These are phyloP conservation scores for Lentinus tigrinus DNA, from an alignment of 768 basidiomycete species.

Conservation along the genomic window DNA sequence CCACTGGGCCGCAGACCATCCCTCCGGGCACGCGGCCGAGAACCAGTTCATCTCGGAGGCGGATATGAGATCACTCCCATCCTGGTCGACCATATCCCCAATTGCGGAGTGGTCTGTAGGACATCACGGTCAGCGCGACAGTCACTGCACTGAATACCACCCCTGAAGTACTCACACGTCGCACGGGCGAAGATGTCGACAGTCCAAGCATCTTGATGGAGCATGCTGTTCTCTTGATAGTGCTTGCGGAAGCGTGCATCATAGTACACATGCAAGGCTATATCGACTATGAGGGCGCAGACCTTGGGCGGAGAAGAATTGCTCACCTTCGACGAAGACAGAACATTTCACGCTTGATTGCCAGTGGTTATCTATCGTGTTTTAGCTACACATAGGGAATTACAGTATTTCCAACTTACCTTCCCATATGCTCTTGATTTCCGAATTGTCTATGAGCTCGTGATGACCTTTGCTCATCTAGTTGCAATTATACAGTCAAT, in stretches of 20 bases:
- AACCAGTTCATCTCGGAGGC: constrained; percentile 12
- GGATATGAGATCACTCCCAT: constrained; percentile 12
- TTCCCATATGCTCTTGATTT: not conserved
- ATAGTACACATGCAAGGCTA: no score
- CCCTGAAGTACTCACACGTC: constrained; percentile 2
- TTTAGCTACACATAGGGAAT: not conserved
- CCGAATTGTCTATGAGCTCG: not conserved
- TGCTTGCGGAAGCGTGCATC: not conserved
- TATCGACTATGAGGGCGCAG: not conserved
- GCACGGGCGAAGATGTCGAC: constrained; percentile 5
- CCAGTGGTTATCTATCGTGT: not conserved
- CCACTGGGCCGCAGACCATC: constrained; percentile 10
- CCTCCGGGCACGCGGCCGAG: not conserved
- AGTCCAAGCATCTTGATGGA: constrained; percentile 10
- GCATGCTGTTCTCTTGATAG: not conserved
- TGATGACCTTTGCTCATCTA: not conserved
- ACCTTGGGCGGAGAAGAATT: not conserved
- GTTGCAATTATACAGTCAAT: not conserved
- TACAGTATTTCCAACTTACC: not conserved
- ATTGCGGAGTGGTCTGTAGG: constrained; percentile 10
- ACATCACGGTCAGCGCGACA: no score
- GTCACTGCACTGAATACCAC: no score
- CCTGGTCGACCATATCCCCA: constrained; percentile 8
- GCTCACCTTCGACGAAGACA: constrained; percentile 6
- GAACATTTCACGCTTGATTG: constrained; percentile 7